Percentiles rank a stretch among this genome's conserved stretches.
These are phyloP conservation scores for Starmerella bombi DNA, from an alignment of 805 yeast species.

Conservation along the genomic window DNA sequence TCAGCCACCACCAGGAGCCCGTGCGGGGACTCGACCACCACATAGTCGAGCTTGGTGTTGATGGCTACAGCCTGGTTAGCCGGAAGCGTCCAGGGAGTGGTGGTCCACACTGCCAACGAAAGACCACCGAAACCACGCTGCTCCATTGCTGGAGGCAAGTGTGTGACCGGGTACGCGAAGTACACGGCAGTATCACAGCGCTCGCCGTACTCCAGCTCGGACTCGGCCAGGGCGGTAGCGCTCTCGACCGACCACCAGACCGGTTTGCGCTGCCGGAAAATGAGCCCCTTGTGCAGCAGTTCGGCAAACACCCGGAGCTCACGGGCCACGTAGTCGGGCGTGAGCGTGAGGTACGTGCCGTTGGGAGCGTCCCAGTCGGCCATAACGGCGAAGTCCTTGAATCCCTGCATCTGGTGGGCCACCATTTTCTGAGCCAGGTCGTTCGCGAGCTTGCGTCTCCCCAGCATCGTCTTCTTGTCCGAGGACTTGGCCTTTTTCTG, in stretches of 20 bases:
- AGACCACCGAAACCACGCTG: not conserved
- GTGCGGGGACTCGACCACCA: slow-evolving; percentile 30
- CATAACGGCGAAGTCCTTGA: slow-evolving; percentile 63
- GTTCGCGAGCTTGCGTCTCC: slow-evolving; percentile 52
- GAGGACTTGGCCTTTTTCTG: slow-evolving; percentile 28
- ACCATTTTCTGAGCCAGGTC: slow-evolving; percentile 59
- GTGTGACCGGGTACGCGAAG: slow-evolving; percentile 11
- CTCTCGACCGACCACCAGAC: slow-evolving; percentile 97
- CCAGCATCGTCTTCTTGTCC: slow-evolving; percentile 26
- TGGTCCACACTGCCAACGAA: slow-evolving; percentile 65
- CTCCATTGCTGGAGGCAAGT: slow-evolving; percentile 2
- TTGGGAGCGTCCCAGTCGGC: slow-evolving; percentile 55
- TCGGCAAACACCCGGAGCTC: slow-evolving; percentile 60
- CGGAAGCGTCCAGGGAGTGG: slow-evolving; percentile 95
- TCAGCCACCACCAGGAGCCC: slow-evolving; percentile 47
- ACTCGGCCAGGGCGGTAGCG: slow-evolving; percentile 88
- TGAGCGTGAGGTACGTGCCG: slow-evolving; percentile 51
- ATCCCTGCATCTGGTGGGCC: slow-evolving; percentile 46
- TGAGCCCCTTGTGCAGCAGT: slow-evolving; percentile 51
- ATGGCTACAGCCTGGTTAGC: slow-evolving; percentile 76
- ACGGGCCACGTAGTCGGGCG: slow-evolving; percentile 53
- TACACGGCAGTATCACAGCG: slow-evolving; percentile 26
- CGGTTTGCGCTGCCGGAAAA: slow-evolving; percentile 80
- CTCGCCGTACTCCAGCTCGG: slow-evolving; percentile 79
- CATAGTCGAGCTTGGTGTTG: slow-evolving; percentile 46